These are phyloP conservation scores for Penicillium pancosmium DNA, from an alignment of 495 filamentous ascomycete species.

Conservation along the genomic window DNA sequence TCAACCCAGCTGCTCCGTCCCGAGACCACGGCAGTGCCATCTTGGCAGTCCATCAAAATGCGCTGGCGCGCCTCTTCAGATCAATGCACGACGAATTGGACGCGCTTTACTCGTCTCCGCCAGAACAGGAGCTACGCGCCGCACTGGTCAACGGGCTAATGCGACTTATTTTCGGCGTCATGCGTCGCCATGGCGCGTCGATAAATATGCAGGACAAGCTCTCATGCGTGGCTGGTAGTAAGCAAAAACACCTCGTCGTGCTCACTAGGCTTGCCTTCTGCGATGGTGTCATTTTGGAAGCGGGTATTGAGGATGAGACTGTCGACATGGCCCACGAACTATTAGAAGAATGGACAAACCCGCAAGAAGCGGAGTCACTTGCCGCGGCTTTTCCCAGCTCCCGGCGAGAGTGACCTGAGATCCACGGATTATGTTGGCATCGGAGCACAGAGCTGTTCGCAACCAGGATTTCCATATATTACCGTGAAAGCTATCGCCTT, in stretches of 20 bases:
- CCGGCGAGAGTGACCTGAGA: slow-evolving; percentile 28
- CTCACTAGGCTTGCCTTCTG: slow-evolving; percentile 70
- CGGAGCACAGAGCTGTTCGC: neutral
- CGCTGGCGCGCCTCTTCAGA: slow-evolving; percentile 60
- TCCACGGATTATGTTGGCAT: neutral
- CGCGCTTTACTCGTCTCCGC: slow-evolving; percentile 56
- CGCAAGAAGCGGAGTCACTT: slow-evolving; percentile 70
- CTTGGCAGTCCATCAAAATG: slow-evolving; percentile 56
- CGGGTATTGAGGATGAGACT: slow-evolving; percentile 67
- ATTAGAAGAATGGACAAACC: slow-evolving; percentile 65
- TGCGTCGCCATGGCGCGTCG: slow-evolving; percentile 47
- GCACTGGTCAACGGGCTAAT: slow-evolving; percentile 61
- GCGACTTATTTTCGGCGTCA: slow-evolving; percentile 62
- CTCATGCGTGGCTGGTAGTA: slow-evolving; percentile 55
- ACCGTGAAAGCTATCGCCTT: neutral
- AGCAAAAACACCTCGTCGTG: slow-evolving; percentile 66
- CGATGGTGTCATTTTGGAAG: slow-evolving; percentile 62
- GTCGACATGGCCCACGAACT: slow-evolving; percentile 66
- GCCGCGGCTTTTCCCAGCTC: slow-evolving; percentile 57
- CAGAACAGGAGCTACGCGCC: slow-evolving; percentile 43
- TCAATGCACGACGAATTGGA: slow-evolving; percentile 67
- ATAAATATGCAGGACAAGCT: slow-evolving; percentile 62
- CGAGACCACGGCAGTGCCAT: slow-evolving; percentile 52
- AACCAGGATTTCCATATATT: neutral
- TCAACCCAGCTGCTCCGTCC: slow-evolving; percentile 35